Evolutionary conservation across 305 asterid species (phyloP).

Genomic region (Fraxinus floribunda): DNA sequence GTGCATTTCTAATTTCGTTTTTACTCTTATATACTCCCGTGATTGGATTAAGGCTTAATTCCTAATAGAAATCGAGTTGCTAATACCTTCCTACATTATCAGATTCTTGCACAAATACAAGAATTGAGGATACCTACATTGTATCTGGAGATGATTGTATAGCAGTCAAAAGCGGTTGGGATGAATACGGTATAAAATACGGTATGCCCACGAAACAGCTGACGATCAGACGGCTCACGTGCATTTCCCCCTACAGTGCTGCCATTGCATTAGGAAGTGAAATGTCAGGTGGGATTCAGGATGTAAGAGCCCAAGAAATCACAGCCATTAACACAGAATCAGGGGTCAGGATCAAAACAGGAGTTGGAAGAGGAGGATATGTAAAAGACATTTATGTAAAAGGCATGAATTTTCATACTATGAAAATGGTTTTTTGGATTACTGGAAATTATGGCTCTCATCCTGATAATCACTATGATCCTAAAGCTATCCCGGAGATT

Average conservation of each 20-base stretch:
- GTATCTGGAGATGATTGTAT: constrained; percentile 88
- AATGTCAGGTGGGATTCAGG: constrained; percentile 58
- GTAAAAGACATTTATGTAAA: constrained; percentile 44
- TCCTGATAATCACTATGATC: constrained; percentile 42
- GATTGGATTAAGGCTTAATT: not conserved
- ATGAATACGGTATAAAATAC: constrained; percentile 78
- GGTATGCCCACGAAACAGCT: constrained; percentile 82
- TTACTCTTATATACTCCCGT: not conserved
- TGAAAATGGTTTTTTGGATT: constrained; percentile 56
- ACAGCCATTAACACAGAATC: constrained; percentile 48
- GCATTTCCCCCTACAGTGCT: constrained; percentile 88
- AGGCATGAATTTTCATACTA: constrained; percentile 46
- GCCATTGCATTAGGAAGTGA: constrained; percentile 79
- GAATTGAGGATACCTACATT: constrained; percentile 73
- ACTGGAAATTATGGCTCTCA: constrained; percentile 60
- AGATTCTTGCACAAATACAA: constrained; percentile 90
- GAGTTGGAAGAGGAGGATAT: constrained; percentile 43
- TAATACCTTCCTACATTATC: not conserved
- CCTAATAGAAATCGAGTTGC: not conserved
- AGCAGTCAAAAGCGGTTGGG: constrained; percentile 96
- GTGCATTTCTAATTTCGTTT: not conserved
- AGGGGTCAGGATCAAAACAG: constrained; percentile 48
- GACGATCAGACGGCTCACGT: constrained; percentile 65
- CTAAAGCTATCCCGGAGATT: constrained; percentile 42
- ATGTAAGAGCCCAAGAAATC: constrained; percentile 46